These are phyloP conservation scores for Jaltomata sinuosa DNA, from an alignment of 257 asterid species.

Conservation along the genomic window DNA sequence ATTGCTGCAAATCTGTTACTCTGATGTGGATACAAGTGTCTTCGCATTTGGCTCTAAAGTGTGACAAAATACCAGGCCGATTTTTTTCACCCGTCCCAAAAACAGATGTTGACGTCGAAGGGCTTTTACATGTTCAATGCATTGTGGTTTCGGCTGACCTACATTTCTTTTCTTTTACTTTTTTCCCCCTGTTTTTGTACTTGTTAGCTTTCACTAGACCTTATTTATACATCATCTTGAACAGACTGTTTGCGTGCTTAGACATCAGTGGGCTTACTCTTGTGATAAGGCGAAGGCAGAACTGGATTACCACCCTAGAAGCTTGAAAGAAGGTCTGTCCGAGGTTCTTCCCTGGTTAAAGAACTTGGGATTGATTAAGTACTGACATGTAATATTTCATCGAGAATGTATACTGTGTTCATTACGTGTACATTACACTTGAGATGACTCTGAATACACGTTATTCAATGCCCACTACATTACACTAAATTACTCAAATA, in stretches of 20 bases:
- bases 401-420: not conserved
- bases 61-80: not conserved
- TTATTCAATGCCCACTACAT: not conserved
- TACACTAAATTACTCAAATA: not conserved
- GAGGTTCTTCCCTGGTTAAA: slow-evolving; percentile 91
- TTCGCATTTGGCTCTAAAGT: not conserved
- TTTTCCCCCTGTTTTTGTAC: not conserved
- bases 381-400: slow-evolving; percentile 11
- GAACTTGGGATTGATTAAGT: slow-evolving; percentile 53
- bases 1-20: not conserved
- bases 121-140: not conserved
- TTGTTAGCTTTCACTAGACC: not conserved
- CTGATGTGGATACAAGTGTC: not conserved
- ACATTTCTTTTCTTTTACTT: not conserved
- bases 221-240: not conserved
- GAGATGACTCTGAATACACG: not conserved
- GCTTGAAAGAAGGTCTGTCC: slow-evolving; percentile 62
- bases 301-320: slow-evolving; percentile 73
- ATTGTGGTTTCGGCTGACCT: not conserved
- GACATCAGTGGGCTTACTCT: slow-evolving; percentile 83
- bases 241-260: slow-evolving; percentile 57
- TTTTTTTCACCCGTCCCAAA: not conserved
- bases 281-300: slow-evolving; percentile 79
- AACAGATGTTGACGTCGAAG: not conserved
- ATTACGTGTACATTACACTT: not conserved